A percentile compares a stretch with the other conserved stretches of the same genome.
phyloP scores from a whole-genome alignment of 768 basidiomycete species.

The Cystofilobasidium ferigula region DNA sequence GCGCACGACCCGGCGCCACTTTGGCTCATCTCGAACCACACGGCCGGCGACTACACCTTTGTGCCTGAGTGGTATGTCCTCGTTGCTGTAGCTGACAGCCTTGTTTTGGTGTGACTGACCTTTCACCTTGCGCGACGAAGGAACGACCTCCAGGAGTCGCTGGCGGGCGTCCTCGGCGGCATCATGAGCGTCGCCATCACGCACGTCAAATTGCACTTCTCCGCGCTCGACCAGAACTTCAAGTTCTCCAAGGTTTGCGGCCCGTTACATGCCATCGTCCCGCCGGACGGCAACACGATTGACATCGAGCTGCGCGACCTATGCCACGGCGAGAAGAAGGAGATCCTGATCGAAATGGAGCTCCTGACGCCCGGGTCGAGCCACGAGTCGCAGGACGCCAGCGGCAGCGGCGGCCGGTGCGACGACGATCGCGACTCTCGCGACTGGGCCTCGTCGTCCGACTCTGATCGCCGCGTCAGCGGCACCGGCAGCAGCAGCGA shows the following conservation, averaged over 20 bases:
- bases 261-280: constrained; percentile 71
- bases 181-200: constrained; percentile 90
- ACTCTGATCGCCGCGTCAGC: background rate
- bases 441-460: background rate
- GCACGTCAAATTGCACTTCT: constrained; percentile 90
- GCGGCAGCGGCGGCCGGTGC: background rate
- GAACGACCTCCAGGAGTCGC: constrained; percentile 80
- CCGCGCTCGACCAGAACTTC: constrained; percentile 83
- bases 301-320: constrained; percentile 91
- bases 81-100: background rate
- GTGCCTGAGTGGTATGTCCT: constrained; percentile 26
- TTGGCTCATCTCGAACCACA: constrained; percentile 98
- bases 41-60: constrained; percentile 92
- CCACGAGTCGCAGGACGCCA: background rate
- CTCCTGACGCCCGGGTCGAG: constrained; percentile 37
- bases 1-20: constrained; percentile 94
- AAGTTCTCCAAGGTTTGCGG: constrained; percentile 89
- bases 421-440: background rate
- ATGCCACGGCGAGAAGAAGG: constrained; percentile 89
- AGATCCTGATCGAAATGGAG: constrained; percentile 94
- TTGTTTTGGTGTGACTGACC: background rate
- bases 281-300: constrained; percentile 84
- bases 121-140: constrained; percentile 5
- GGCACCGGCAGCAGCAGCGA: background rate
- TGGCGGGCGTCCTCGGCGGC: constrained; percentile 89